Evolutionary conservation across 2,329 filamentous ascomycete genomes (phyloP).

Genomic region (Penicillium sp.): DNA sequence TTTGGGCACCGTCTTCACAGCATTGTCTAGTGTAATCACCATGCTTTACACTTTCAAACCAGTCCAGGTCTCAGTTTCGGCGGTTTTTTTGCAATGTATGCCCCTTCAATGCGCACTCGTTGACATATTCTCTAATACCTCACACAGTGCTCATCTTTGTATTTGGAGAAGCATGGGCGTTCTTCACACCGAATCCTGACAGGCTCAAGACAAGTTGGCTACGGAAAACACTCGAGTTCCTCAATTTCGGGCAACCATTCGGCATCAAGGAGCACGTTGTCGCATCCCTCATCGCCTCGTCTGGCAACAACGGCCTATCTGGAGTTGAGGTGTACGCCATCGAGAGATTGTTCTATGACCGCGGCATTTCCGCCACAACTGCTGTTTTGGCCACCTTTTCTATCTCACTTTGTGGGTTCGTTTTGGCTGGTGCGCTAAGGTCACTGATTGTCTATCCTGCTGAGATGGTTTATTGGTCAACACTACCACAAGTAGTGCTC

Average conservation of each 20-base stretch:
- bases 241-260: conserved; percentile 23
- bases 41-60: conserved; percentile 27
- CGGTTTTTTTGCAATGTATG: conserved; percentile 22
- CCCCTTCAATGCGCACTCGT: neutral
- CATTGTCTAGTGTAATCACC: conserved; percentile 24
- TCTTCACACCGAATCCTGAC: conserved; percentile 16
- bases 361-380: conserved; percentile 23
- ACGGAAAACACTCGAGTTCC: conserved; percentile 15
- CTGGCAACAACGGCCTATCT: conserved; percentile 20
- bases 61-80: conserved; percentile 15
- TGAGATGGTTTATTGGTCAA: conserved; percentile 37
- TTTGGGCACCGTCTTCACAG: conserved; percentile 20
- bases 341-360: conserved; percentile 22
- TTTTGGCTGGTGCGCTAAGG: conserved; percentile 28
- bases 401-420: conserved; percentile 30
- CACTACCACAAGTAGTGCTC: conserved; percentile 33
- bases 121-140: neutral
- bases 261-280: conserved; percentile 20
- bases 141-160: conserved; percentile 17
- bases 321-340: conserved; percentile 21
- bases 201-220: conserved; percentile 15
- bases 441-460: conserved; percentile 34
- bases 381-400: conserved; percentile 15
- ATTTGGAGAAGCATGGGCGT: conserved; percentile 18
- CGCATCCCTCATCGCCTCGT: conserved; percentile 20